These are phyloP conservation scores for Trichomonas tenax DNA, from an alignment of 208 protist genomes.

Conservation along the genomic window DNA sequence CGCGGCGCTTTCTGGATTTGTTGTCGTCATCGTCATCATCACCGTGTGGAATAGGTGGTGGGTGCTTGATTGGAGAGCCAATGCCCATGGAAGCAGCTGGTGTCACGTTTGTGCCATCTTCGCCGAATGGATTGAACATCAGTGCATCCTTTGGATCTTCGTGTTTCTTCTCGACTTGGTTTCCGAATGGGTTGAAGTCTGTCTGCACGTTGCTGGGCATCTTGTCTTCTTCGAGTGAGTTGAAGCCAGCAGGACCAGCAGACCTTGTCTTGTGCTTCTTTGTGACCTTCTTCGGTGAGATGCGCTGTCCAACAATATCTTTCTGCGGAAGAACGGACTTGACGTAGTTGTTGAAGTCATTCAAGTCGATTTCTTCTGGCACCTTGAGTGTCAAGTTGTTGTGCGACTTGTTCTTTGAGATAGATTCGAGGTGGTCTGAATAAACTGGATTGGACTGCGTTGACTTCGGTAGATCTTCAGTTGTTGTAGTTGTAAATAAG, in stretches of 20 bases:
- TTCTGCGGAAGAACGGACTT: background rate
- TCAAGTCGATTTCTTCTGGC: background rate
- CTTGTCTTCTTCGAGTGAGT: background rate
- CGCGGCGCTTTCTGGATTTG: background rate
- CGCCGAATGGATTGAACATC: background rate
- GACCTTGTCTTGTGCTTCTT: background rate
- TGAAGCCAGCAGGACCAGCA: background rate
- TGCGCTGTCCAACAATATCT: background rate
- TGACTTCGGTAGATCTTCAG: background rate
- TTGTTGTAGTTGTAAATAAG: background rate
- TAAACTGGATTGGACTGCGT: background rate
- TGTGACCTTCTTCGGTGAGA: background rate
- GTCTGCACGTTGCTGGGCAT: background rate
- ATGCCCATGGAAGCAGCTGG: background rate
- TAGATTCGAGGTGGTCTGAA: background rate
- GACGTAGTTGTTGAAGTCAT: background rate
- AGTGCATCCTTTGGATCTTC: background rate
- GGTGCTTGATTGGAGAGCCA: background rate
- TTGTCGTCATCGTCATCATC: background rate
- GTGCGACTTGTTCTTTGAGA: background rate
- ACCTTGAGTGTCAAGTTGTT: background rate
- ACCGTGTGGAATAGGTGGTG: background rate
- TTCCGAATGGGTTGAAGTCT: background rate
- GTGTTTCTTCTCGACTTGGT: background rate
- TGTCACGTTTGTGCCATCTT: background rate